These are phyloP conservation scores for Saraca asoca DNA, from an alignment of 331 rosid genomes.

Conservation along the genomic window DNA sequence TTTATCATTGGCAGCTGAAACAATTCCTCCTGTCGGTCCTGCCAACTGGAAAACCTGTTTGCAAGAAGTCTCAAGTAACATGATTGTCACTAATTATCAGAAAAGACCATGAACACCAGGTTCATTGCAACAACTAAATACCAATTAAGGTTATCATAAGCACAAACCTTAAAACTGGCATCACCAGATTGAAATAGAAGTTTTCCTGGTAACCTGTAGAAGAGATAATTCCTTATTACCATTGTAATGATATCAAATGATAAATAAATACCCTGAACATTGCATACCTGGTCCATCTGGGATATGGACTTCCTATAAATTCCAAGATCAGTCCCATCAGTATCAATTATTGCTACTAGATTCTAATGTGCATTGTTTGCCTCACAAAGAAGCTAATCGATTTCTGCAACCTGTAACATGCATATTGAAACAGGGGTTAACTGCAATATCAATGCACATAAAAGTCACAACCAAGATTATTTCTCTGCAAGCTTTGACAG, in stretches of 20 bases:
- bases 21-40: constrained; percentile 95
- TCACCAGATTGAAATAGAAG: constrained; percentile 98
- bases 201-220: constrained; percentile 91
- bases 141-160: constrained; percentile 18
- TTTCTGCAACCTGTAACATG: constrained; percentile 71
- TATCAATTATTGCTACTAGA: constrained; percentile 80
- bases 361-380: constrained; percentile 97
- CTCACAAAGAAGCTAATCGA: constrained; percentile 98
- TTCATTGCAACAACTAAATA: constrained; percentile 14
- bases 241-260: constrained; percentile 6
- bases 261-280: constrained; percentile 20
- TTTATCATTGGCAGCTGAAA: constrained; percentile 69
- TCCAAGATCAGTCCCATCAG: constrained; percentile 96
- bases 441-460: constrained; percentile 21
- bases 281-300: constrained; percentile 91
- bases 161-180: constrained; percentile 90
- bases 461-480: constrained; percentile 21
- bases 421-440: constrained; percentile 32
- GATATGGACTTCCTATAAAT: constrained; percentile 95
- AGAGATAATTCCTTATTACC: constrained; percentile 16
- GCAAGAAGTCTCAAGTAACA: constrained; percentile 34
- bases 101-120: constrained; percentile 34
- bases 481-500: constrained; percentile 16
- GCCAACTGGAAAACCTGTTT: constrained; percentile 76
- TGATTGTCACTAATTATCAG: constrained; percentile 10